phyloP scores from a whole-genome alignment of 140 eudicot species.

The Cichorium intybus region DNA sequence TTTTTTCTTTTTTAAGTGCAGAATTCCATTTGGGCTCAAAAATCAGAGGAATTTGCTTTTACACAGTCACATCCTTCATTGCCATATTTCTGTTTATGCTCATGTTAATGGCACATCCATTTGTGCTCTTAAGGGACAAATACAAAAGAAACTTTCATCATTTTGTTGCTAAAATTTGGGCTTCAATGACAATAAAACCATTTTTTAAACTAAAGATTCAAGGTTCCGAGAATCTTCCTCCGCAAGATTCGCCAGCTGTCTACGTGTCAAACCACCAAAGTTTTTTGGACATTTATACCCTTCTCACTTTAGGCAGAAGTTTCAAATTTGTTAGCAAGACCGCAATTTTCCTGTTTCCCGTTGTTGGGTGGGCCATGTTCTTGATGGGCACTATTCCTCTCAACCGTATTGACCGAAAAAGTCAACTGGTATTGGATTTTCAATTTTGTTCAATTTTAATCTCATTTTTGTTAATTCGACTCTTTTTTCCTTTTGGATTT shows the following conservation, averaged over 20 bases:
- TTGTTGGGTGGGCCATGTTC: conserved; percentile 98
- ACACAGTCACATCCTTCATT: conserved; percentile 55
- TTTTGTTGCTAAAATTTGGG: conserved; percentile 74
- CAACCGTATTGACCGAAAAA: conserved; percentile 88
- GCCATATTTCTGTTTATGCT: conserved; percentile 62
- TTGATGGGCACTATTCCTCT: conserved; percentile 81
- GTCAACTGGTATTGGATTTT: conserved; percentile 62
- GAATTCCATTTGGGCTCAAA: conserved; percentile 55
- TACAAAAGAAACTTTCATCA: conserved; percentile 67
- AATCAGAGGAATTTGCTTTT: conserved; percentile 75
- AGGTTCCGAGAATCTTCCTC: conserved; percentile 78
- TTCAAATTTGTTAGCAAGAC: conserved; percentile 93
- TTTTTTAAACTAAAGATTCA: conserved; percentile 59
- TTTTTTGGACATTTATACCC: conserved; percentile 82
- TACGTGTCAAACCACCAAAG: conserved; percentile 97
- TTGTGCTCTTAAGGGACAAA: conserved; percentile 66
- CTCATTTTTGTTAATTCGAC: neutral
- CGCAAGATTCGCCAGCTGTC: conserved; percentile 69
- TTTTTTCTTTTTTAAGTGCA: conserved; percentile 28
- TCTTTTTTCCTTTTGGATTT: conserved; percentile 8
- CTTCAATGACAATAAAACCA: conserved; percentile 52
- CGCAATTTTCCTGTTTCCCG: conserved; percentile 68
- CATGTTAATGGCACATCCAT: conserved; percentile 90
- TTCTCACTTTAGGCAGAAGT: conserved; percentile 81
- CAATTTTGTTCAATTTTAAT: neutral